These are phyloP conservation scores for Trichomonas gallinae DNA, from an alignment of 208 protist genomes.

Conservation along the genomic window DNA sequence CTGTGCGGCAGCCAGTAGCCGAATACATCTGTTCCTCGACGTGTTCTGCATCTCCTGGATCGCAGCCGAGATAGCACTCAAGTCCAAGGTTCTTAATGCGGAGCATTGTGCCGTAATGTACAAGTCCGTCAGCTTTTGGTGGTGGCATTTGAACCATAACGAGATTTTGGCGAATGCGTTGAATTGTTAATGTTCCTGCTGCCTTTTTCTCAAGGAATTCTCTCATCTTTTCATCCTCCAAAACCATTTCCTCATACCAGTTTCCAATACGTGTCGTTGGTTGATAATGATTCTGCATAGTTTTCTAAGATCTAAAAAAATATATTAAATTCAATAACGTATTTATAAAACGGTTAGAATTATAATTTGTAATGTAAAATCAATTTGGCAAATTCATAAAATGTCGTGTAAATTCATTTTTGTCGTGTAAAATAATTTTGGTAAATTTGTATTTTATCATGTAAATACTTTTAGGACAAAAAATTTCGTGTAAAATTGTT, in stretches of 20 bases:
- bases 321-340: too few species aligned
- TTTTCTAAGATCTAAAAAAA: not conserved
- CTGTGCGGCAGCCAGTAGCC: not conserved
- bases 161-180: not conserved
- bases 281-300: not conserved
- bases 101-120: not conserved
- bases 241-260: not conserved
- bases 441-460: too few species aligned
- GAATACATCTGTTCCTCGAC: not conserved
- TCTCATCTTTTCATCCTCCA: not conserved
- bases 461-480: too few species aligned
- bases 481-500: too few species aligned
- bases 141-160: not conserved
- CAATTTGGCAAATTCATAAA: too few species aligned
- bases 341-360: too few species aligned
- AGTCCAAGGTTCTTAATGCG: not conserved
- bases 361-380: too few species aligned
- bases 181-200: not conserved
- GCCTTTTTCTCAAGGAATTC: conserved; percentile 18
- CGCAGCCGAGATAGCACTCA: not conserved
- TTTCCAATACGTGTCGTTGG: not conserved
- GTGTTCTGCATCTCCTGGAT: not conserved
- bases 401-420: too few species aligned
- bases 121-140: not conserved
- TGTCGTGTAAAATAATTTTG: too few species aligned